Conservation (phyloP, 768 basidiomycete genomes). For the Lactarius sanguifluus region DNA sequence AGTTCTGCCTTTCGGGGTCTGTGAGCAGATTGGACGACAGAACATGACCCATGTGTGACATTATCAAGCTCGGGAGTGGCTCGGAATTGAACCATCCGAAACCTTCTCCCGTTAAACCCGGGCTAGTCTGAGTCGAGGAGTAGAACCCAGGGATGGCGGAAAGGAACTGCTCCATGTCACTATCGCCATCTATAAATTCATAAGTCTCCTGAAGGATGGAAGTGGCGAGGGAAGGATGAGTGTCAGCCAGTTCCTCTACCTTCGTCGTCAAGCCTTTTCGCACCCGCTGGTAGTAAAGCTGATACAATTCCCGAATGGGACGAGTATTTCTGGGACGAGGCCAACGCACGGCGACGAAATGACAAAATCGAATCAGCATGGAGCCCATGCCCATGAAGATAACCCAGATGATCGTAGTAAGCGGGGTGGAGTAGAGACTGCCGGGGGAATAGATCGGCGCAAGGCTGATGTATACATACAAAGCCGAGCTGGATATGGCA, state of each 20-base stretch:
- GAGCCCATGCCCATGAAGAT: not conserved
- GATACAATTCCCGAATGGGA: not conserved
- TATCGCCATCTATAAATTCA: not conserved
- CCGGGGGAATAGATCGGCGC: not conserved
- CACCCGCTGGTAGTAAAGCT: not conserved
- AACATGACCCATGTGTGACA: too few relatives aligned
- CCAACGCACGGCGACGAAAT: not conserved
- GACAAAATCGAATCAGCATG: not conserved
- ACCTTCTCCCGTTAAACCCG: not conserved
- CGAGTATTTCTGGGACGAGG: not conserved
- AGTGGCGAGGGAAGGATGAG: slow-evolving; percentile 1
- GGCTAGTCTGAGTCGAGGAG: not conserved
- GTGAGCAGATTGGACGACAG: too few relatives aligned
- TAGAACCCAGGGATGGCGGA: slow-evolving; percentile 11
- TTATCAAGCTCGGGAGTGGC: not conserved
- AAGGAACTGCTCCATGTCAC: slow-evolving; percentile 11
- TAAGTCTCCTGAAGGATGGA: not conserved
- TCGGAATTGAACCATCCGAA: not conserved
- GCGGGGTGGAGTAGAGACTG: not conserved
- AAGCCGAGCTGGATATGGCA: not conserved
- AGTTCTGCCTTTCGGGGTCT: not conserved
- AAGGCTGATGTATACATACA: not conserved
- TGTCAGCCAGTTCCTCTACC: slow-evolving; percentile 5
- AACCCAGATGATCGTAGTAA: not conserved
- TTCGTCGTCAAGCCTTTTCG: not conserved